phyloP scores from a whole-genome alignment of 2,329 filamentous ascomycete genomes.

The Cyphellophora europaea region DNA sequence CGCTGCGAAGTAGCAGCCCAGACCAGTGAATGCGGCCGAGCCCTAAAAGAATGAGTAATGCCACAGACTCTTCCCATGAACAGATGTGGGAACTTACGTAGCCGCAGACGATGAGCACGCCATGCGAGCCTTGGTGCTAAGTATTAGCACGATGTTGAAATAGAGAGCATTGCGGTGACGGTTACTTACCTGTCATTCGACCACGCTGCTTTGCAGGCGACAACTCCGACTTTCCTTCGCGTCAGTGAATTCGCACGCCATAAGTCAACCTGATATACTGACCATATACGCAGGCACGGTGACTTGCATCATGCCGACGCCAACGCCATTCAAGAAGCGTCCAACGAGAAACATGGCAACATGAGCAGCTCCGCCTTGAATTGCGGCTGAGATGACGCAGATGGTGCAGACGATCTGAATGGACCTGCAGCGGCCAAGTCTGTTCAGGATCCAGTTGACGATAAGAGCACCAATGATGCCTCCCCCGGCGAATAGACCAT shows the following conservation, averaged over 20 bases:
- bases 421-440: slow-evolving; percentile 8
- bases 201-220: no score
- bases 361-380: slow-evolving; percentile 11
- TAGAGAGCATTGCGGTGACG: no score
- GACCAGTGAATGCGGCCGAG: no score
- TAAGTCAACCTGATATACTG: slow-evolving; percentile 2
- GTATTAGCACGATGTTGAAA: no score
- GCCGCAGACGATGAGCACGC: no score
- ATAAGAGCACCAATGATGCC: slow-evolving; percentile 10
- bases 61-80: no score
- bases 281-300: slow-evolving; percentile 18
- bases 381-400: slow-evolving; percentile 9
- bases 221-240: slow-evolving; percentile 4
- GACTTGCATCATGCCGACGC: slow-evolving; percentile 25
- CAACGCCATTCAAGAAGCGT: slow-evolving; percentile 29
- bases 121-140: no score
- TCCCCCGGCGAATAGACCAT: slow-evolving; percentile 10
- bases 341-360: slow-evolving; percentile 30
- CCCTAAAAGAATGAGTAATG: no score
- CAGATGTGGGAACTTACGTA: no score
- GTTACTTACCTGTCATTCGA: no score
- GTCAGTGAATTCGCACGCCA: slow-evolving; percentile 3
- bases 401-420: slow-evolving; percentile 10
- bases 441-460: slow-evolving; percentile 12
- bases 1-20: no score